Conservation (phyloP, 176 grass and related monocot genomes). For the Carex parvula region DNA sequence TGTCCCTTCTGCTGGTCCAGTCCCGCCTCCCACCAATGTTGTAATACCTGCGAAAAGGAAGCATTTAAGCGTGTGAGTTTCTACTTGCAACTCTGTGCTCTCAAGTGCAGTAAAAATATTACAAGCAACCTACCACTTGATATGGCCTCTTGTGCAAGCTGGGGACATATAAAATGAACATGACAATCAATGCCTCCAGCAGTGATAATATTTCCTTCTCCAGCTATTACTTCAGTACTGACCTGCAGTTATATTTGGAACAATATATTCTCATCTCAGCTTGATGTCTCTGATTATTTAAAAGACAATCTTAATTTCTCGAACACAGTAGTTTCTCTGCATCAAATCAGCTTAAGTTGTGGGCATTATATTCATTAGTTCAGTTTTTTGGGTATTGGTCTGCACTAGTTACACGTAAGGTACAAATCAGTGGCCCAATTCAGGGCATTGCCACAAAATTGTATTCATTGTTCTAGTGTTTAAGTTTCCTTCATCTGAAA, state of each 20-base stretch:
- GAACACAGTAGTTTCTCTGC: not conserved
- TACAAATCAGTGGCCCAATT: not conserved
- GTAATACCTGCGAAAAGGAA: constrained; percentile 64
- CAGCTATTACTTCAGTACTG: constrained; percentile 91
- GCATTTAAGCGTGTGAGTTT: not conserved
- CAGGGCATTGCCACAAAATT: not conserved
- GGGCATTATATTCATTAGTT: not conserved
- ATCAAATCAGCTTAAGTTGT: not conserved
- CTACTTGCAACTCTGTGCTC: not conserved
- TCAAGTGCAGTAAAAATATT: not conserved
- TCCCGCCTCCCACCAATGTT: constrained; percentile 90
- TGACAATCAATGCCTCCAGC: constrained; percentile 94
- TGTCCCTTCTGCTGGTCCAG: constrained; percentile 95
- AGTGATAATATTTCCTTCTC: constrained; percentile 89
- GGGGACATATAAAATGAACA: constrained; percentile 98
- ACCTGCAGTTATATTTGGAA: constrained; percentile 45
- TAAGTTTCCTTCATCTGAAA: not conserved
- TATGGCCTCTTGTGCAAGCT: constrained; percentile 72
- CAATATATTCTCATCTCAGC: not conserved
- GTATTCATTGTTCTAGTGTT: not conserved
- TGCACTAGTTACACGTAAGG: not conserved
- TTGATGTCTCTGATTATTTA: not conserved
- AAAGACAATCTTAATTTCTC: not conserved
- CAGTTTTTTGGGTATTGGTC: not conserved
- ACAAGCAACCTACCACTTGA: constrained; percentile 68